Base-by-base conservation (phyloP, 192 early-diverging fungal genomes). In the Umbelopsis isabellina region DNA sequence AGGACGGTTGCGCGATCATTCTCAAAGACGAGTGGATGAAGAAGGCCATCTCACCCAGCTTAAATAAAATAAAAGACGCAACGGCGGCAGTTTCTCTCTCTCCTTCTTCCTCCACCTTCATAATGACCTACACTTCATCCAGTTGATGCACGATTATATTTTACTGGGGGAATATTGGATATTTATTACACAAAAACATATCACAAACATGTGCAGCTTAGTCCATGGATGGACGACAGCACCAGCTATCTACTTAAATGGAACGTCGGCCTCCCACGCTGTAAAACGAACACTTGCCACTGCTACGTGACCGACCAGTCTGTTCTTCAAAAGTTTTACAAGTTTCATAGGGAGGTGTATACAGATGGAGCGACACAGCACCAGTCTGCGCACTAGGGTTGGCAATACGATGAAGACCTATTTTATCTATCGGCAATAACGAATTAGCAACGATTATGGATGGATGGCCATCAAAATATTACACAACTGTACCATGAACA, bases 301-400 rank as follows among this genome's bases (percentile, higher is more conserved):
- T 84, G 23, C 78, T 79, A 13, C 90, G 78, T 2, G 86, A 81
- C 33, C 66, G 72, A n/a, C 92, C 92, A 0, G 93, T 95, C 1
- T 68, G 53, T 71, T 94, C 91, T 58, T 92, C 87, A 76, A 95
- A 97, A 12, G 91, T 93, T 70, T 89, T 90, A 82, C 94, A 96
- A 44, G 84, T 85, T 22, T 92, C 77, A 71, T 89, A 93, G 3
- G 95, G 94, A 33, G 95, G 95, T 5, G 92, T 91, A 72, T 97
- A 97, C 49, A 97, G 81, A 75, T 97, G 95, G 48, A 97, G 83
- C 20, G 95, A 94, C 11, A 97, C 87, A 7, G 94, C 89, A 68
- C 84, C 84, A 4, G 35, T 44, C 7, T 51, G 66, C 10, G 46
- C 30, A 27, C 86, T 87, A 22, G 87, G 87, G 79, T 95, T 96